phyloP scores from a whole-genome alignment of 306 rosid species.

The Sophora flavescens region DNA sequence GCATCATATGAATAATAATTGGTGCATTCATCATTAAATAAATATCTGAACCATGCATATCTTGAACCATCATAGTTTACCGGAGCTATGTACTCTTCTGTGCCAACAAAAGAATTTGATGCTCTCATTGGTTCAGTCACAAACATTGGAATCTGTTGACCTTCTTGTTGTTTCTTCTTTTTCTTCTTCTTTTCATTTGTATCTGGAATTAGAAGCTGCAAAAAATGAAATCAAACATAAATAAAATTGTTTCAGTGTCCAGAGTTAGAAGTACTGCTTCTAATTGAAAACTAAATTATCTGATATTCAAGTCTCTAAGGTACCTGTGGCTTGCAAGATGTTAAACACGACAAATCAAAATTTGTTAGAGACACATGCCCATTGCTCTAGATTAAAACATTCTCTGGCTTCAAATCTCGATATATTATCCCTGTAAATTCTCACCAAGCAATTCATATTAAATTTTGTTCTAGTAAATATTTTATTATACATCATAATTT shows the following conservation, averaged over 20 bases:
- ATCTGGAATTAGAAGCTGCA: slow-evolving; percentile 80
- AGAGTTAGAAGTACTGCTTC: slow-evolving; percentile 13
- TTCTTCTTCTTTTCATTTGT: slow-evolving; percentile 60
- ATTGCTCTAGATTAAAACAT: slow-evolving; percentile 77
- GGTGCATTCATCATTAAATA: slow-evolving; percentile 6
- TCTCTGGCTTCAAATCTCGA: slow-evolving; percentile 97
- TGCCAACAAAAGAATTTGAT: slow-evolving; percentile 97
- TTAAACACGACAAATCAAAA: slow-evolving; percentile 92
- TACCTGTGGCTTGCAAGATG: slow-evolving; percentile 95
- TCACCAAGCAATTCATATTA: slow-evolving; percentile 36
- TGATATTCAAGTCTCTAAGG: background rate
- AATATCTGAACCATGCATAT: slow-evolving; percentile 12
- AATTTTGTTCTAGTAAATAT: slow-evolving; percentile 31
- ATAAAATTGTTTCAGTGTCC: slow-evolving; percentile 14
- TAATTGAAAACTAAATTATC: slow-evolving; percentile 4
- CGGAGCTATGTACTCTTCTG: slow-evolving; percentile 99
- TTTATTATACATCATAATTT: background rate
- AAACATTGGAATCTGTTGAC: slow-evolving; percentile 73
- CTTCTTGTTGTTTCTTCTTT: slow-evolving; percentile 53
- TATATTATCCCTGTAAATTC: slow-evolving; percentile 81
- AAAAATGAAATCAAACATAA: background rate
- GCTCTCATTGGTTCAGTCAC: slow-evolving; percentile 99
- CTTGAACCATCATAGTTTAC: too few relatives aligned
- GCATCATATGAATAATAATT: background rate
- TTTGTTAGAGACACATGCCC: slow-evolving; percentile 91